Base-by-base conservation (phyloP, 2,329 filamentous ascomycete genomes). In the Rhexocercosporidium sp. region DNA sequence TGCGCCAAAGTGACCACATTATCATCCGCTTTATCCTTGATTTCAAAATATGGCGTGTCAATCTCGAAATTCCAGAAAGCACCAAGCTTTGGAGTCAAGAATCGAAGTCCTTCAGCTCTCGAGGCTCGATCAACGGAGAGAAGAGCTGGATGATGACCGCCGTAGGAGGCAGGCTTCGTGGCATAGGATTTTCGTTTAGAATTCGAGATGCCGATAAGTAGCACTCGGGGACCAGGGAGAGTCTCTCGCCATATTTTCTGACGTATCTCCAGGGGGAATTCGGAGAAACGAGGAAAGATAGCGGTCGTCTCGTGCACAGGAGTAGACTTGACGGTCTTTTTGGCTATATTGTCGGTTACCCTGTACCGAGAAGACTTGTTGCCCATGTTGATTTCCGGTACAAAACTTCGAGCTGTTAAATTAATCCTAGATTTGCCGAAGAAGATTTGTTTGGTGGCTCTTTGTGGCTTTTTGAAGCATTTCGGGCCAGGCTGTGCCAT, bases 51-150 rank as follows among this genome's bases (percentile, higher is more conserved):
- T 6, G 59, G 59, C 9, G 59, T 34, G n/a, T 68, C 66, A 25
- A 51, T 47, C 18, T 56, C 39, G 14, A 68, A 37, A 18, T 68
- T 68, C 66, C 66, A 68, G 29, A 59, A 68, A 9, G 59, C 41
- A 9, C 41, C 29, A 7, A 60, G 56, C 27, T 57, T 47, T 1
- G 37, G 67, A 20, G 27, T 64, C 3, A 66, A 22, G 27, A 49
- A 31, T 16, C 41, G 61, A 16, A 66, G 41, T 3, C 64, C 61
- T 66, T 69, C 67, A 9, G 44, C n/a, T 11, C 67, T 54, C 3
- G 67, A 64, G 29, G 62, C 64, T n/a, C 37, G 54, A 29, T 66
- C 64, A 8, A 66, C 41, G 25, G 37, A 51, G 12, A 69, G 47
- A 29, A 66, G 56, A 3, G 20, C 12, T 14, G 67, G 67, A 14